Evolutionary conservation across 441 rosid genomes (phyloP), one percentile per base, ranked within the genome.

Genomic region (Pelargonium australe): DNA sequence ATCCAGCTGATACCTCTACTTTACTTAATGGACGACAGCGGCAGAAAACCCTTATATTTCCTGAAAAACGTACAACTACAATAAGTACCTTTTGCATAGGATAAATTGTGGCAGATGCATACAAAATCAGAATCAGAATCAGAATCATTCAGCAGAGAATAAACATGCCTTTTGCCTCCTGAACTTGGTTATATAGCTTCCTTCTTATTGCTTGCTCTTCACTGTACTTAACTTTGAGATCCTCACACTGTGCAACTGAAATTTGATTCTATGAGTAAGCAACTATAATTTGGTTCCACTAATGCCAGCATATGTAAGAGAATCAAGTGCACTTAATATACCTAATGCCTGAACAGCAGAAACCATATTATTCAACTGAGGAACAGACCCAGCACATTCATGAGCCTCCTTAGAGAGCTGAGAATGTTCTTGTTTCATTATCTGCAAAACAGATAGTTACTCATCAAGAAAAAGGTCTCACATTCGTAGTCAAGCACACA

Each of bases 41-140:
- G 82, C 99, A 94, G 76, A 88, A 89, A 74, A 94, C 97, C 82
- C 91, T 85, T 72, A 94, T 91, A 73, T 94, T 94, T 78, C 99
- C 99, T 94, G 92, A 41, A 79, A 2, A 70, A 64, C 60, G 31
- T n/a, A 14, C 14, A 51, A 64, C n/a, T 41, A 55, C 66, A 16
- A 43, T 63, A 49, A 68, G 28, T n/a, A 65, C 70, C 69, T 63
- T 71, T 66, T 12, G 6, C 60, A n/a, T 16, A 53, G 16, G 20
- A 17, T 4, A 53, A 53, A n/a, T 53, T 53, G 60, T 40, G 77
- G 47, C 53, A 67, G 49, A 40, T 66, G 17, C 60, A 53, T 53
- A 17, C 45, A 67, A 62, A 60, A 31, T 9, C 34, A 66, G 55
- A 69, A 41, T 57, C 70, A 23, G 57, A 17, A 10, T 55, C 71